These are phyloP conservation scores for Stephania cephalantha DNA, from an alignment of 164 flowering plant genomes.

Conservation along the genomic window DNA sequence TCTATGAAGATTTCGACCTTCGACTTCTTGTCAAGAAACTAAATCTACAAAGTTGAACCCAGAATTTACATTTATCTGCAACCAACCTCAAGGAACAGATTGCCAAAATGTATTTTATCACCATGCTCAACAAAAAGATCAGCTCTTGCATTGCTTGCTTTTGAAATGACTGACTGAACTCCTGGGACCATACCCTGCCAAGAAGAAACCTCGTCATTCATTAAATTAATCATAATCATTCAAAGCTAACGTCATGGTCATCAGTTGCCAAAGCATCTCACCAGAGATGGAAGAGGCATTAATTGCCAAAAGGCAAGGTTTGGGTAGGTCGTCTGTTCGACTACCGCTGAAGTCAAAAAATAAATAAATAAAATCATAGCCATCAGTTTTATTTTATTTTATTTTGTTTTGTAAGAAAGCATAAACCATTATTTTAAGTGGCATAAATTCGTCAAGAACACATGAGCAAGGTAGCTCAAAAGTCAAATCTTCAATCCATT, in stretches of 20 bases:
- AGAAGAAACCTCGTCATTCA: slow-evolving; percentile 2
- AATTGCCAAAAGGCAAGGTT: too few species aligned
- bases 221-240: neutral
- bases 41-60: neutral
- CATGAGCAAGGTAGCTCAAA: too few species aligned
- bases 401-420: neutral
- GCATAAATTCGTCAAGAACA: too few species aligned
- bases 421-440: neutral
- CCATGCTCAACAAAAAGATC: slow-evolving; percentile 66
- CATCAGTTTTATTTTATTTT: too few species aligned
- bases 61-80: neutral
- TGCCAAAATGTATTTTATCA: slow-evolving; percentile 63
- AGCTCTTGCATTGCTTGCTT: slow-evolving; percentile 72
- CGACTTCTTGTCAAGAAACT: neutral
- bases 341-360: too few species aligned
- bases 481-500: too few species aligned
- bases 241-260: neutral
- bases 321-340: too few species aligned
- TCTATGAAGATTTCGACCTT: neutral
- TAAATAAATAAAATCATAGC: too few species aligned
- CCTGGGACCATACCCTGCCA: slow-evolving; percentile 59
- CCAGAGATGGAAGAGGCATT: too few species aligned
- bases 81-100: slow-evolving; percentile 74
- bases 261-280: neutral
- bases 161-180: slow-evolving; percentile 77